A percentile compares a stretch with the other conserved stretches of the same genome.
phyloP scores from a whole-genome alignment of 495 filamentous ascomycete genomes.

The Chaetomium fimeti region DNA sequence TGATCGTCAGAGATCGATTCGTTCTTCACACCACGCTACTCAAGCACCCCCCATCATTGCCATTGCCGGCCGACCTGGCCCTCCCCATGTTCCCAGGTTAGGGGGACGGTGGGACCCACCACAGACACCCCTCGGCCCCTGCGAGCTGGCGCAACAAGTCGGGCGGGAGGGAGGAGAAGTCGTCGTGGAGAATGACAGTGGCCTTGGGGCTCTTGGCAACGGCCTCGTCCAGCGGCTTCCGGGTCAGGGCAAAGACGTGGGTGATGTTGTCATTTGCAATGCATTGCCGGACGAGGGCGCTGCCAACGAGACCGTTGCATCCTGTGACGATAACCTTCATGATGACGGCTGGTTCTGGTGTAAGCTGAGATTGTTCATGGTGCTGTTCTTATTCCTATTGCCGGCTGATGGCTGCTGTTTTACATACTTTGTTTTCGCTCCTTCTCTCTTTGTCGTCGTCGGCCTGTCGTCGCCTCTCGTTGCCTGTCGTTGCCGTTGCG shows the following conservation, averaged over 20 bases:
- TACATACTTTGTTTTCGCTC: too few species aligned
- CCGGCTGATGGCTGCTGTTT: background rate
- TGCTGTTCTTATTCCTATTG: background rate
- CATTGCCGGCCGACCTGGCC: too few species aligned
- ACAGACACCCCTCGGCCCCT: constrained; percentile 55
- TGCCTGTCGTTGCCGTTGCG: too few species aligned
- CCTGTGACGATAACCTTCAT: constrained; percentile 58
- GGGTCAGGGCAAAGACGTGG: constrained; percentile 39
- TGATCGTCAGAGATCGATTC: constrained; percentile 6
- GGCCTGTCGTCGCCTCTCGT: too few species aligned
- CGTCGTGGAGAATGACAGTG: constrained; percentile 43
- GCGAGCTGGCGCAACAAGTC: constrained; percentile 41
- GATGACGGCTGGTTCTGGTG: background rate
- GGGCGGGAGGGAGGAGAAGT: constrained; percentile 47
- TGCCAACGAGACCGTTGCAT: constrained; percentile 49
- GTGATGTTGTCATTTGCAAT: constrained; percentile 47
- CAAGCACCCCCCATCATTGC: background rate
- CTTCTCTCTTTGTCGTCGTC: too few species aligned
- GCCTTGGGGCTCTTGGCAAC: constrained; percentile 41
- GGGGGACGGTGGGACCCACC: constrained; percentile 34
- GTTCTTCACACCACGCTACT: too few species aligned
- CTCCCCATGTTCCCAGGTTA: too few species aligned
- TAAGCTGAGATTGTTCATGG: too few species aligned
- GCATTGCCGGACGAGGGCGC: constrained; percentile 48
- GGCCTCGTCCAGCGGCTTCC: constrained; percentile 38